Conservation (phyloP, 805 yeast genomes). For the Saturnispora kantuleensis region DNA sequence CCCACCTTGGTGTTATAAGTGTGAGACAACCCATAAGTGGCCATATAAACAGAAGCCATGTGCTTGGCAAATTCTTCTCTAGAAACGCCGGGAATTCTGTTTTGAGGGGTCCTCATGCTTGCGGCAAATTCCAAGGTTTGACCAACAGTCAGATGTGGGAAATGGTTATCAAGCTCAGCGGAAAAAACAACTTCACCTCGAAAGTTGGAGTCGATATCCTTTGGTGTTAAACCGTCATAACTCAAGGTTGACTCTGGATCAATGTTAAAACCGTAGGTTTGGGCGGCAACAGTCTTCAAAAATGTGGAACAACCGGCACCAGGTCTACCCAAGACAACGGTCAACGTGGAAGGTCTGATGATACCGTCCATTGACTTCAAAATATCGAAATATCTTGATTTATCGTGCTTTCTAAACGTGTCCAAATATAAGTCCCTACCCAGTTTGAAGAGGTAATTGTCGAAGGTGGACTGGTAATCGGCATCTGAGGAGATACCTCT, state of each 20-base stretch:
- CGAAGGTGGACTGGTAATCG: constrained; percentile 53
- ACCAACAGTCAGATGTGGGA: constrained; percentile 59
- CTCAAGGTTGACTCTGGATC: constrained; percentile 36
- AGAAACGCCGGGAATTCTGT: constrained; percentile 49
- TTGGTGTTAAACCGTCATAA: constrained; percentile 46
- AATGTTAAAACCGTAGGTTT: constrained; percentile 50
- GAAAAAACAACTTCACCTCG: constrained; percentile 65
- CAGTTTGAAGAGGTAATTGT: constrained; percentile 32
- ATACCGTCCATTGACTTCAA: constrained; percentile 59
- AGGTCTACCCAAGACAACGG: constrained; percentile 71
- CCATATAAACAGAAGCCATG: constrained; percentile 34
- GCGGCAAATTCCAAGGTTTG: constrained; percentile 59
- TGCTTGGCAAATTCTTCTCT: constrained; percentile 47
- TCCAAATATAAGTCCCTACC: constrained; percentile 22
- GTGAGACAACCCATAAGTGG: constrained; percentile 31
- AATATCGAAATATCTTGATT: constrained; percentile 36
- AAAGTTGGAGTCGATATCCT: constrained; percentile 40
- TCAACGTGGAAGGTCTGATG: constrained; percentile 51
- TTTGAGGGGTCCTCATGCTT: constrained; percentile 49
- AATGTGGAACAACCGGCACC: constrained; percentile 75
- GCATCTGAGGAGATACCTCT: constrained; percentile 59
- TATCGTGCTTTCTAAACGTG: constrained; percentile 21
- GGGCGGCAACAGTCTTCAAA: constrained; percentile 47
- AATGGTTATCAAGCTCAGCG: constrained; percentile 60
- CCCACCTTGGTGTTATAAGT: constrained; percentile 53